Conservation (phyloP, 2,329 filamentous ascomycete genomes). For the Fusarium citri region DNA sequence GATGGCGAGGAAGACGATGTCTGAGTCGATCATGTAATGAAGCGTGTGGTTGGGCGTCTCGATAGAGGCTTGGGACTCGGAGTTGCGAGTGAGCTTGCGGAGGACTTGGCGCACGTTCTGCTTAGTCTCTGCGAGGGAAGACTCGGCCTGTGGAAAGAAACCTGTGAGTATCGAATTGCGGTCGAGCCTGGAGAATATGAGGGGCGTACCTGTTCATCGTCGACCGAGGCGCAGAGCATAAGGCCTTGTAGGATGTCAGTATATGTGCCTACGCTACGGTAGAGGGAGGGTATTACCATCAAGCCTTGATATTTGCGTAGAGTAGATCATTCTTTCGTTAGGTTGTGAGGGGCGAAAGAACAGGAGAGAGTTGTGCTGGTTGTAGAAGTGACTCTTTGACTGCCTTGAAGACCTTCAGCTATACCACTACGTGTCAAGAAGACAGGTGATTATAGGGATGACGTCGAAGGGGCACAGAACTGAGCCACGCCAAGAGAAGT, state of each 20-base stretch:
- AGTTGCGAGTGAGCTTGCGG: conserved; percentile 86
- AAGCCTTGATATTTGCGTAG: conserved; percentile 92
- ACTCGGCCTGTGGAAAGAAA: conserved; percentile 63
- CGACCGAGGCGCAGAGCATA: conserved; percentile 93
- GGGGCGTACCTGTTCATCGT: conserved; percentile 81
- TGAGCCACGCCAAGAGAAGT: neutral
- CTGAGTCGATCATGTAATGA: conserved; percentile 88
- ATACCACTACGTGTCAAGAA: conserved; percentile 46
- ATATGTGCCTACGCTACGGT: neutral
- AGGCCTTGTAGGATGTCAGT: conserved; percentile 71
- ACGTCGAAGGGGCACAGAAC: conserved; percentile 28
- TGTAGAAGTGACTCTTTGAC: conserved; percentile 21
- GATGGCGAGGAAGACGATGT: conserved; percentile 92
- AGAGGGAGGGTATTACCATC: conserved; percentile 71
- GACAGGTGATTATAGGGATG: conserved; percentile 26
- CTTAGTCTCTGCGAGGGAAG: conserved; percentile 87
- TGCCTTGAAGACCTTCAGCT: conserved; percentile 14
- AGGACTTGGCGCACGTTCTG: conserved; percentile 90
- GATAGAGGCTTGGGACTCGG: conserved; percentile 91
- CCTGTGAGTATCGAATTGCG: neutral
- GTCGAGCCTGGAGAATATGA: neutral
- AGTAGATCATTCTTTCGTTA: conserved; percentile 76
- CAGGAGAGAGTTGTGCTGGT: conserved; percentile 9
- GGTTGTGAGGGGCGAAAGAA: neutral
- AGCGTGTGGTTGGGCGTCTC: conserved; percentile 85